Base-by-base conservation (phyloP, 345 rosid genomes). In the Ceriops decandra region DNA sequence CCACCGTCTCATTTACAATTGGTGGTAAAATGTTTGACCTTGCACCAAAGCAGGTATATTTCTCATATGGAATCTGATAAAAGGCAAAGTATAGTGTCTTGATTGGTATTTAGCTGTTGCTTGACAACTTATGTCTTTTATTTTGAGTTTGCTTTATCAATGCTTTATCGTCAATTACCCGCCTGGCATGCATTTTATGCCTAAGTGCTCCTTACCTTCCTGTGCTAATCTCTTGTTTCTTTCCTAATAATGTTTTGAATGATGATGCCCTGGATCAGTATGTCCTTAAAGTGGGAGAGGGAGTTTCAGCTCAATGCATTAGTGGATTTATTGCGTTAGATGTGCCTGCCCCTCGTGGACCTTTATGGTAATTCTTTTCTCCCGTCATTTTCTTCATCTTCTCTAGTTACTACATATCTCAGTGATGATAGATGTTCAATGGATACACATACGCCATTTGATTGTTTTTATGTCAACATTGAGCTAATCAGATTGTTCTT, bases 261-360 rank as follows among this genome's bases (percentile, higher is more conserved):
- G 68, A 16, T 20, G 68, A 31, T 62, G 22, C 42, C 19, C 20
- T 31, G 70, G 68, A 57, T 56, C 72, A 76, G 80, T 76, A 76
- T 30, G 35, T 76, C 35, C 80, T 76, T 32, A 67, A 76, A 72
- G 80, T 76, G 52, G 80, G 76, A 63, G 69, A 72, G 20, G 80
- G 80, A 62, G 65, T 17, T 57, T 33, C 76, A n/a, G 76, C 76
- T 57, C 76, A 76, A 36, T 76, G 80, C 64, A 72, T 76, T 11
- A 76, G 80, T 68, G 76, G 76, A 68, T 76, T 76, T 68, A 57
- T 24, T 36, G 80, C 80, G 4, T 58, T 76, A 8, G 76, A 76
- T 52, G 62, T 76, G 30, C 20, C 80, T 22, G 76, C 80, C 6
- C 80, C 80, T 51, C 70, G 35, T 21, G 80, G 80, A 57, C 80